Evolutionary conservation across 2,329 filamentous ascomycete genomes (phyloP).

Genomic region (Colletotrichum costaricense): DNA sequence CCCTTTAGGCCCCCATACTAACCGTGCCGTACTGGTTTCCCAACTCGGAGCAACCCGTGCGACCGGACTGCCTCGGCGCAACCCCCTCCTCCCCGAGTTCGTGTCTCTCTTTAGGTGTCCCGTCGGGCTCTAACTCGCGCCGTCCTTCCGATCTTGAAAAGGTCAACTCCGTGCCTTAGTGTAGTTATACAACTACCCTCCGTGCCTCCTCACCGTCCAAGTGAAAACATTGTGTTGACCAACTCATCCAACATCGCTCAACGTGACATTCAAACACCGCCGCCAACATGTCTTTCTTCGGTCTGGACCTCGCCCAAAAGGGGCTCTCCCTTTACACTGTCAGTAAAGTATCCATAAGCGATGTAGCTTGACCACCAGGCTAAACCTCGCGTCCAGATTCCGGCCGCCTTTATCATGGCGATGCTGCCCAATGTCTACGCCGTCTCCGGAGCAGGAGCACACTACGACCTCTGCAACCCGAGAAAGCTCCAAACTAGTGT

Average conservation of each 20-base stretch:
- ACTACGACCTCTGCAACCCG: slow-evolving; percentile 53
- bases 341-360: slow-evolving; percentile 17
- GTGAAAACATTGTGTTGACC: not conserved
- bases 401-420: slow-evolving; percentile 50
- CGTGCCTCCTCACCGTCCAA: not conserved
- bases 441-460: slow-evolving; percentile 42
- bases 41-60: not conserved
- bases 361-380: not conserved
- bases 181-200: not conserved
- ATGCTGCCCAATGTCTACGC: slow-evolving; percentile 51
- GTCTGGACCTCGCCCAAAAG: slow-evolving; percentile 50
- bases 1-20: not conserved
- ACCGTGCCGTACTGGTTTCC: not conserved
- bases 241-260: not conserved
- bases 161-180: not conserved
- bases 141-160: not conserved
- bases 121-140: not conserved
- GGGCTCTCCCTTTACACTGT: slow-evolving; percentile 47
- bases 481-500: slow-evolving; percentile 46
- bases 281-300: slow-evolving; percentile 39
- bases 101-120: not conserved
- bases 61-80: not conserved
- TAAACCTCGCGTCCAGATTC: slow-evolving; percentile 46
- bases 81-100: not conserved
- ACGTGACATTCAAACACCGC: not conserved